These are phyloP conservation scores for Pythium utonaiense DNA, from an alignment of 352 stramenopile genomes.

Conservation along the genomic window DNA sequence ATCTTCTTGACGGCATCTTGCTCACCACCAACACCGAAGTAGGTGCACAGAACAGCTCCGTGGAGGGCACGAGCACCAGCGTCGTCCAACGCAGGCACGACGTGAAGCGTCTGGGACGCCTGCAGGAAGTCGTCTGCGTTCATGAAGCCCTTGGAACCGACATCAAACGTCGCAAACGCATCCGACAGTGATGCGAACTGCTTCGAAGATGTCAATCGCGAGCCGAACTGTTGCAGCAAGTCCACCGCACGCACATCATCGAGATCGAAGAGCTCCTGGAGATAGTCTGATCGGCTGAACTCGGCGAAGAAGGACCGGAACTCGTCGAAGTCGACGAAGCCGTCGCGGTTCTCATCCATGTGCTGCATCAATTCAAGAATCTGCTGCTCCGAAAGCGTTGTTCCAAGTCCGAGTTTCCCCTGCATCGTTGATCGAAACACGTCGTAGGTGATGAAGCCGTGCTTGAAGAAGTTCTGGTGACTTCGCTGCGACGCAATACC, in stretches of 20 bases:
- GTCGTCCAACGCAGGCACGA: conserved; percentile 46
- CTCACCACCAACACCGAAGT: conserved; percentile 40
- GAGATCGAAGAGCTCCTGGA: conserved; percentile 75
- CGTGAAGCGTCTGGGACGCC: conserved; percentile 43
- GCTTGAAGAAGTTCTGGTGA: conserved; percentile 47
- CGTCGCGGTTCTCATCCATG: conserved; percentile 89
- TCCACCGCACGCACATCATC: conserved; percentile 72
- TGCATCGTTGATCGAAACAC: conserved; percentile 75
- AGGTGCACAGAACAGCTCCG: conserved; percentile 60
- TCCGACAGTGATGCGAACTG: conserved; percentile 50
- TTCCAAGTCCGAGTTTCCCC: conserved; percentile 44
- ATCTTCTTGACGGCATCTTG: conserved; percentile 19
- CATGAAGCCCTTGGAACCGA: conserved; percentile 33
- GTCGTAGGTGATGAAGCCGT: conserved; percentile 67
- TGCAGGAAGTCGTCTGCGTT: conserved; percentile 45
- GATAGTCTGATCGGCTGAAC: conserved; percentile 63
- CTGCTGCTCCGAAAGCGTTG: conserved; percentile 82
- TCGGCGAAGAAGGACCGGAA: conserved; percentile 87
- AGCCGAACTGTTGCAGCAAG: conserved; percentile 62
- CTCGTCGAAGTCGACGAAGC: conserved; percentile 87
- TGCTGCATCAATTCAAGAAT: conserved; percentile 93
- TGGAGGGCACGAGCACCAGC: conserved; percentile 50
- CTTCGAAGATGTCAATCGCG: conserved; percentile 34
- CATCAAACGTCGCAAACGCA: conserved; percentile 58
- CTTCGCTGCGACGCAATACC: conserved; percentile 33